Evolutionary conservation across 805 yeast species (phyloP).

Genomic region (Zygosaccharomyces gambellarensis): DNA sequence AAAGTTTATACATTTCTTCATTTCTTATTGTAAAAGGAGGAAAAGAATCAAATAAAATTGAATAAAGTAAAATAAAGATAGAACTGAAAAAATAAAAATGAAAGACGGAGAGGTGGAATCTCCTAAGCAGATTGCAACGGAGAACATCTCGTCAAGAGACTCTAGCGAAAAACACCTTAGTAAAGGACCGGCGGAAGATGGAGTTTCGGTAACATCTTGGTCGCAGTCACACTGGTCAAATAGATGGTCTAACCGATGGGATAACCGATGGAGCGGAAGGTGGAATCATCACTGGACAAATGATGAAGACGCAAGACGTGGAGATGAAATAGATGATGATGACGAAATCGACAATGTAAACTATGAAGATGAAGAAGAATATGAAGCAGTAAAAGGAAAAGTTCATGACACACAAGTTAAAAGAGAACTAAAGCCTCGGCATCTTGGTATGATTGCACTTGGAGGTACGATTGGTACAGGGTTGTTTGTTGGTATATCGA

Average conservation of each 20-base stretch:
- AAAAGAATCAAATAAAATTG: no score
- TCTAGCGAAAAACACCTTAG: not conserved
- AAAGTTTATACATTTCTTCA: no score
- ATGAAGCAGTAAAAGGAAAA: constrained; percentile 27
- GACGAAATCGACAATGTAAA: constrained; percentile 3
- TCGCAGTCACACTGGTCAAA: not conserved
- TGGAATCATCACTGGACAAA: not conserved
- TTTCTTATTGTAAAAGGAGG: no score
- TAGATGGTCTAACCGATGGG: not conserved
- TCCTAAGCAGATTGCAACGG: not conserved
- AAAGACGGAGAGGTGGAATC: not conserved
- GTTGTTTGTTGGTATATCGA: constrained; percentile 57
- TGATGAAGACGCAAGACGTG: not conserved
- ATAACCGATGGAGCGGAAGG: not conserved
- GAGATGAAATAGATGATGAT: not conserved
- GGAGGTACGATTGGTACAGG: constrained; percentile 77
- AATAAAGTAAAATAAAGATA: no score
- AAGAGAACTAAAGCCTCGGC: constrained; percentile 57
- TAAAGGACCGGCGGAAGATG: not conserved
- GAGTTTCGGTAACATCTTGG: not conserved
- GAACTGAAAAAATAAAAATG: no score
- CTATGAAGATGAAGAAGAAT: constrained; percentile 20
- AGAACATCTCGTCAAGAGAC: not conserved
- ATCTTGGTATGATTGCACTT: constrained; percentile 64
- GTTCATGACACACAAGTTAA: constrained; percentile 42